A percentile compares a stretch with the other conserved stretches of the same genome.
Evolutionary conservation across 2,329 filamentous ascomycete genomes (phyloP).

Genomic region (Malbranchea zuffiana): DNA sequence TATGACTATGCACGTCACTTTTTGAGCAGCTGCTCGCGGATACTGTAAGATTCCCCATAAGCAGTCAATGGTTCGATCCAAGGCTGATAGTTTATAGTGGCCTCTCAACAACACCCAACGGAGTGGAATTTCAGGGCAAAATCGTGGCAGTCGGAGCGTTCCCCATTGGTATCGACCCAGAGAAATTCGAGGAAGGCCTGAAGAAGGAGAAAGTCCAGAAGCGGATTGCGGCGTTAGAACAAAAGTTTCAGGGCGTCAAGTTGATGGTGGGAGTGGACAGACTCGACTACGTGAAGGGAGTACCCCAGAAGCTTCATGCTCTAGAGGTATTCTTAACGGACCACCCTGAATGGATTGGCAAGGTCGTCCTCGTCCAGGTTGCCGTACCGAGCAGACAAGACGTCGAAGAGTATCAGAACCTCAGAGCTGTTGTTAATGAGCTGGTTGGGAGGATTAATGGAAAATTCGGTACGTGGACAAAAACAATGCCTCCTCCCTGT

Average conservation of each 20-base stretch:
- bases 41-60: conserved; percentile 48
- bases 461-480: conserved; percentile 62
- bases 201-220: conserved; percentile 77
- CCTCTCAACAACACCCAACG: conserved; percentile 69
- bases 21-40: conserved; percentile 88
- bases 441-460: conserved; percentile 95
- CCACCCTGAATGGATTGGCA: conserved; percentile 95
- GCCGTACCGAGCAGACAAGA: conserved; percentile 90
- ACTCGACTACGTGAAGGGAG: conserved; percentile 96
- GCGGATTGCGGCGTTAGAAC: conserved; percentile 70
- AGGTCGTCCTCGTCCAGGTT: conserved; percentile 91
- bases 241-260: conserved; percentile 92
- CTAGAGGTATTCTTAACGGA: conserved; percentile 94
- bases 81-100: conserved; percentile 23
- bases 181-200: conserved; percentile 85
- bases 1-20: conserved; percentile 99
- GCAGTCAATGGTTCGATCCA: conserved; percentile 10
- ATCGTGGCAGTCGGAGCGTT: conserved; percentile 89
- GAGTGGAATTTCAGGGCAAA: conserved; percentile 79
- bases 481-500: too few species aligned
- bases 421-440: conserved; percentile 91
- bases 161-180: conserved; percentile 94
- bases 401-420: conserved; percentile 95
- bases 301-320: conserved; percentile 93
- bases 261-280: conserved; percentile 94